These are phyloP conservation scores for Murraya paniculata DNA, from an alignment of 345 rosid genomes.

Conservation along the genomic window DNA sequence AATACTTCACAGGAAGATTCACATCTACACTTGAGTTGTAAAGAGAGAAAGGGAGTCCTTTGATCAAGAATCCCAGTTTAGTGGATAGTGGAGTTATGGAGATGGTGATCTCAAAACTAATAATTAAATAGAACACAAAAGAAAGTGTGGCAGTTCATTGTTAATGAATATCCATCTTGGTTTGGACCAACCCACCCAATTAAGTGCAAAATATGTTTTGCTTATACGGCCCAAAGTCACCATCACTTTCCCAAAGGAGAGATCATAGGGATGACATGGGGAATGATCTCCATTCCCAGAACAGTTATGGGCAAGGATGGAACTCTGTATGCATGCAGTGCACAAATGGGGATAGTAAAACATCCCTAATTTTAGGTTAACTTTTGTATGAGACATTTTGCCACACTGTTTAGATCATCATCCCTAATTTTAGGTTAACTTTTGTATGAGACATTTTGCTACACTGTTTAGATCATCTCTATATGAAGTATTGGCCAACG, in stretches of 20 bases:
- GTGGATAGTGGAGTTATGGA: neutral
- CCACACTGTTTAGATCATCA: neutral
- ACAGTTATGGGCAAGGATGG: neutral
- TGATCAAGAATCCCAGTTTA: neutral
- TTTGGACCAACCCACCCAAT: neutral
- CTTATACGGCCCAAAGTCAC: neutral
- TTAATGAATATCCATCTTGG: neutral
- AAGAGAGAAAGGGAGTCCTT: neutral
- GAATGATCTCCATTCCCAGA: neutral
- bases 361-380: neutral
- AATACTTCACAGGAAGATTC: neutral
- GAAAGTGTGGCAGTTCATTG: neutral
- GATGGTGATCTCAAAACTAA: neutral
- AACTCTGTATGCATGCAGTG: neutral
- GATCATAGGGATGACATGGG: neutral
- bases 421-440: neutral
- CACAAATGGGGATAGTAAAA: neutral
- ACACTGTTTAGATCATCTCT: neutral
- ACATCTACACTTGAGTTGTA: neutral
- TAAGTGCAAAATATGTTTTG: neutral
- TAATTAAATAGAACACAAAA: neutral
- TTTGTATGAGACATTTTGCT: neutral
- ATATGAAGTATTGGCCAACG: neutral
- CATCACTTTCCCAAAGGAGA: neutral
- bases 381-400: neutral